A percentile compares a stretch with the other conserved stretches of the same genome.
Conservation (phyloP, 1,139 yeast genomes). For the Kazachstania sp. region DNA sequence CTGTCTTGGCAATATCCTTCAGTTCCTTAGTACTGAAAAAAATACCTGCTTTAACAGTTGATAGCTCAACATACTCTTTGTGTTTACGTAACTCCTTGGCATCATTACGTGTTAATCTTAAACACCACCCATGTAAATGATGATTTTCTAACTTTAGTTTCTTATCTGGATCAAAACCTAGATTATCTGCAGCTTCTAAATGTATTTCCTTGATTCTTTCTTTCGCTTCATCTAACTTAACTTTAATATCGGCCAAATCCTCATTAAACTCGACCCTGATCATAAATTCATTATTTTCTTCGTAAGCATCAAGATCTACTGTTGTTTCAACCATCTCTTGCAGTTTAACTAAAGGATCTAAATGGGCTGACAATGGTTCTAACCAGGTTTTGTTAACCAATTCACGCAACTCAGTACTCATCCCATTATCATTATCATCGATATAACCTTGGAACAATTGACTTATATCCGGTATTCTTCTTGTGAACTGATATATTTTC, state of each 20-base stretch:
- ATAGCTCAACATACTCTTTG: conserved; percentile 61
- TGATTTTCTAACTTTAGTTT: conserved; percentile 85
- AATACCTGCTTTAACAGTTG: conserved; percentile 92
- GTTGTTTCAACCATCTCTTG: conserved; percentile 89
- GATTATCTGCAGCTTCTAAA: conserved; percentile 57
- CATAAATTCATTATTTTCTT: conserved; percentile 60
- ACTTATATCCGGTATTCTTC: conserved; percentile 60
- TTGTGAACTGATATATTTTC: conserved; percentile 73
- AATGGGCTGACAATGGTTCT: conserved; percentile 43
- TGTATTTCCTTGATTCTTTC: conserved; percentile 54
- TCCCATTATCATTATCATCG: conserved; percentile 27
- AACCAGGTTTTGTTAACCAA: conserved; percentile 50
- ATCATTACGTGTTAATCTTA: conserved; percentile 84
- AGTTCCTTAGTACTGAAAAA: conserved; percentile 70
- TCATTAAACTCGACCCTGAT: conserved; percentile 89
- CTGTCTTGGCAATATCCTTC: conserved; percentile 51
- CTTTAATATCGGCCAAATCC: conserved; percentile 52
- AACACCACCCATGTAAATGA: conserved; percentile 85
- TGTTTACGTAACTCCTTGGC: conserved; percentile 67
- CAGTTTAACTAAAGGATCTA: conserved; percentile 50
- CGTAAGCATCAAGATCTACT: conserved; percentile 75
- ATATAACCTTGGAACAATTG: conserved; percentile 40
- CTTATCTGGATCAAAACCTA: conserved; percentile 74
- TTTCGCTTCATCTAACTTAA: conserved; percentile 47
- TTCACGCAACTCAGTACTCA: conserved; percentile 22